Conservation (phyloP, 1,139 yeast genomes). For the Saccharomyces hybrid region DNA sequence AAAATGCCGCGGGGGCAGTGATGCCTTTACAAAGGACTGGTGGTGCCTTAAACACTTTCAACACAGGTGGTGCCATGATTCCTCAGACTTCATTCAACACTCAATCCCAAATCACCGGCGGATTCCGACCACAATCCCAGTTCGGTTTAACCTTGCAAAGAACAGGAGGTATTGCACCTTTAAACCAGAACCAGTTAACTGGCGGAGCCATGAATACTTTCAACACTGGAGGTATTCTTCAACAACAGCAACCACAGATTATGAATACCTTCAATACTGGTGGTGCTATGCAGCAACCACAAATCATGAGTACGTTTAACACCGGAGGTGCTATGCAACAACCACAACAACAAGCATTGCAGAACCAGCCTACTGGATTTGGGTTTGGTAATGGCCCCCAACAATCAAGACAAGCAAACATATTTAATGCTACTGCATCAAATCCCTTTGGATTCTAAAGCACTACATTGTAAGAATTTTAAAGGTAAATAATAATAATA, state of each 20-base stretch:
- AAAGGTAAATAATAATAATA: neutral
- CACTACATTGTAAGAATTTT: neutral
- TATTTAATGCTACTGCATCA: conserved; percentile 83
- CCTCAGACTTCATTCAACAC: conserved; percentile 29
- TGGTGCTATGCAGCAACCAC: conserved; percentile 23
- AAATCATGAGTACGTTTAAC: conserved; percentile 19
- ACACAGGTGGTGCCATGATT: conserved; percentile 13
- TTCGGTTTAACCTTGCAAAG: conserved; percentile 36
- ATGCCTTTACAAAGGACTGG: conserved; percentile 23
- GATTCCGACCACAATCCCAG: conserved; percentile 32
- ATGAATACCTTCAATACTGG: conserved; percentile 3
- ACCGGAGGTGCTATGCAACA: conserved; percentile 38
- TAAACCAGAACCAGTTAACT: conserved; percentile 42
- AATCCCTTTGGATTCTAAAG: conserved; percentile 85
- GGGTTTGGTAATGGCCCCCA: conserved; percentile 54
- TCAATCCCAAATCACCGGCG: conserved; percentile 20
- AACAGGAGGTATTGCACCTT: conserved; percentile 40
- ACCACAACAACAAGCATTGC: conserved; percentile 38
- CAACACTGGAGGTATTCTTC: conserved; percentile 18
- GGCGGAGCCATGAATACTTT: conserved; percentile 24
- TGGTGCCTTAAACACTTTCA: conserved; percentile 23
- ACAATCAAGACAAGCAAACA: conserved; percentile 67
- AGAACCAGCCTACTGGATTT: conserved; percentile 70
- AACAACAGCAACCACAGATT: conserved; percentile 7
- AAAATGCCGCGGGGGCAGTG: conserved; percentile 22